Percentiles rank a stretch among this genome's conserved stretches.
Conservation (phyloP, 139 green algal species). For the Tetraselmis striata region DNA sequence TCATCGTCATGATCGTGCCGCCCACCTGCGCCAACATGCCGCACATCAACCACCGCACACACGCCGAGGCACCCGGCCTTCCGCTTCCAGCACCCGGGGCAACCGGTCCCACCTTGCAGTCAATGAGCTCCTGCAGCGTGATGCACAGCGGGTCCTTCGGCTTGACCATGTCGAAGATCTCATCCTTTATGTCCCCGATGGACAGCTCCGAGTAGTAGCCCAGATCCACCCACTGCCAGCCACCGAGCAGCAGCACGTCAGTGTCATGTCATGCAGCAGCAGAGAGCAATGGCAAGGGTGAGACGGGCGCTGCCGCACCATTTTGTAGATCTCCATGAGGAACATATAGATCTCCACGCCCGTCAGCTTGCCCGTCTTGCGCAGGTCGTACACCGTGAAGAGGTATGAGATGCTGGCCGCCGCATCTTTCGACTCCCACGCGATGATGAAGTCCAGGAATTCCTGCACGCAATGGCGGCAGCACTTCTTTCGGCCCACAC, state of each 20-base stretch:
- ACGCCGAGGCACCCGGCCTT: neutral
- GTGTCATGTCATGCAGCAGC: neutral
- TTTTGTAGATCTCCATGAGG: slow-evolving; percentile 33
- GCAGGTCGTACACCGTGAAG: slow-evolving; percentile 63
- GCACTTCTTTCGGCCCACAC: no score
- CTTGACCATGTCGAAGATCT: slow-evolving; percentile 47
- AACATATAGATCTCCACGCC: slow-evolving; percentile 46
- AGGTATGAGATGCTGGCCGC: slow-evolving; percentile 56
- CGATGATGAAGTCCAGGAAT: slow-evolving; percentile 66
- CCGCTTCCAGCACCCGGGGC: no score
- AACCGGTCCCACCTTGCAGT: neutral
- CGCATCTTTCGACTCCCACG: slow-evolving; percentile 54
- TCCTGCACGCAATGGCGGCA: no score
- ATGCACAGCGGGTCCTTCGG: slow-evolving; percentile 28
- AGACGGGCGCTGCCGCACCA: slow-evolving; percentile 4
- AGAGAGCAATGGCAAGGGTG: neutral
- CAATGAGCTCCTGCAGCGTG: slow-evolving; percentile 12
- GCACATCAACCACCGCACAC: no score
- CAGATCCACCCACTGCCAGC: slow-evolving; percentile 31
- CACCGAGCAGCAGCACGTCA: neutral
- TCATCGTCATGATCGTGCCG: slow-evolving; percentile 38
- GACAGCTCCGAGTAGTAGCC: slow-evolving; percentile 41
- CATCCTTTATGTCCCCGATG: slow-evolving; percentile 45
- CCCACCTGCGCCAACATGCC: no score
- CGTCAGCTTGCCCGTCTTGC: slow-evolving; percentile 31